Evolutionary conservation across 2,329 filamentous ascomycete genomes (phyloP), one percentile per base, ranked within the genome.

Genomic region (Capronia coronata): DNA sequence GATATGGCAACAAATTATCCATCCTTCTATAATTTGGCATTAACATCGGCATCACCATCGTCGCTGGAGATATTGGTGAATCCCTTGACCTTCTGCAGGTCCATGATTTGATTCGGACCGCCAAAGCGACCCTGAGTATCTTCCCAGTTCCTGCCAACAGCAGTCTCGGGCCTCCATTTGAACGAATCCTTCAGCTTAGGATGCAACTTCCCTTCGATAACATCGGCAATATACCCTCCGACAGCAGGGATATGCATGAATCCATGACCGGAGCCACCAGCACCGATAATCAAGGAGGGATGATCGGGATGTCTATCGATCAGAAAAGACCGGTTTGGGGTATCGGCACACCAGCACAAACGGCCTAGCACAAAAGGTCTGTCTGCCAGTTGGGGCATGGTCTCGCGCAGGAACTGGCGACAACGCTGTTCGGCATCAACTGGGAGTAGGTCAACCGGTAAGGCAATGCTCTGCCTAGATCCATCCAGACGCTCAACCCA

Each of bases 301-400:
- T 69, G 63, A 9, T 68, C 62, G 0, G 75, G 73, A 60, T 79
- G 75, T 23, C 63, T 62, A 45, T 72, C 71, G 47, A 80, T 76
- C 14, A 80, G 59, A 48, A 78, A 79, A 16, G 72, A 66, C 2
- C 75, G 68, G 59, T 80, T 74, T 0, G 72, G 69, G 0, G 76
- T 79, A 56, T 80, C 77, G 0, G 75, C 71, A 57, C 76, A 76
- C 76, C 77, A 79, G 62, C 76, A 79, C 25, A 79, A 72, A 13
- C 75, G 66, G 6, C 73, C 73, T 52, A 75, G 77, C 16, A 63
- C 68, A 43, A 79, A 72, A 0, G 68, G 67, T 1, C 76, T 69
- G 2, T 71, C 60, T 0, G 71, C 69, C 3, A 79, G 68, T 46
- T 79, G 73, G 1, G 76, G 75, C 71, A 79, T 75, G 1, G 71